Conservation (phyloP, 805 yeast genomes). For the Saccharomyces paradoxus region DNA sequence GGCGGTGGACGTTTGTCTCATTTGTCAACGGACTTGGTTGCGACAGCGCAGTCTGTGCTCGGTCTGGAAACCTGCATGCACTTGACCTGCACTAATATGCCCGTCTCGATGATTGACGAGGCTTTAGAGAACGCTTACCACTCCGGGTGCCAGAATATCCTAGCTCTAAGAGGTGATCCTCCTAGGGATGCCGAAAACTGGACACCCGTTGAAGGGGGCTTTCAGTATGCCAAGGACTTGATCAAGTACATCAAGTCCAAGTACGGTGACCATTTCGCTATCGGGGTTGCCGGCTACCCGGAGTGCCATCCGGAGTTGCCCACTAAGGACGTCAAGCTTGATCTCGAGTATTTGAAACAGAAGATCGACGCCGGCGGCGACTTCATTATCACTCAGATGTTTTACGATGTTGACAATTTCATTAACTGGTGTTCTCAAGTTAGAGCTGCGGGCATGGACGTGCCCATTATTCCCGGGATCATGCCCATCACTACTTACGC, state of each 20-base stretch:
- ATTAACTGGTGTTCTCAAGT: slow-evolving; percentile 71
- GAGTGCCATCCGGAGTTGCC: slow-evolving; percentile 93
- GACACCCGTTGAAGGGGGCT: slow-evolving; percentile 60
- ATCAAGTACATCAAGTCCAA: slow-evolving; percentile 62
- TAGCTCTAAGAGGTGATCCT: slow-evolving; percentile 94
- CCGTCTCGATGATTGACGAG: slow-evolving; percentile 64
- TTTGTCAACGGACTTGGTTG: slow-evolving; percentile 83
- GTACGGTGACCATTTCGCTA: slow-evolving; percentile 84
- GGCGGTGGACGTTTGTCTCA: slow-evolving; percentile 76
- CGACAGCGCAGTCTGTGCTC: slow-evolving; percentile 79
- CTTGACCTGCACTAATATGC: slow-evolving; percentile 94
- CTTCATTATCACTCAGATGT: slow-evolving; percentile 93
- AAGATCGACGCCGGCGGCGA: slow-evolving; percentile 93
- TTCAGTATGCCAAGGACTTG: slow-evolving; percentile 81
- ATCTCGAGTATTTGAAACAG: slow-evolving; percentile 58
- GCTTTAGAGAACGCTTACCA: slow-evolving; percentile 80
- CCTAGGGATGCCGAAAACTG: slow-evolving; percentile 45
- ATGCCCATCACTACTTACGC: slow-evolving; percentile 98
- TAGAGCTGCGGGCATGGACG: slow-evolving; percentile 61
- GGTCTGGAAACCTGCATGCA: slow-evolving; percentile 98
- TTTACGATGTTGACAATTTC: slow-evolving; percentile 84
- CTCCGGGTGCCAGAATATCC: slow-evolving; percentile 90
- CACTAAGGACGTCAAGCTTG: slow-evolving; percentile 39
- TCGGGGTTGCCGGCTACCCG: slow-evolving; percentile 96
- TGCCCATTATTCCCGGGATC: slow-evolving; percentile 94